Evolutionary conservation across 257 asterid genomes (phyloP), one percentile per base, ranked within the genome.

Genomic region (Solanum piurae): DNA sequence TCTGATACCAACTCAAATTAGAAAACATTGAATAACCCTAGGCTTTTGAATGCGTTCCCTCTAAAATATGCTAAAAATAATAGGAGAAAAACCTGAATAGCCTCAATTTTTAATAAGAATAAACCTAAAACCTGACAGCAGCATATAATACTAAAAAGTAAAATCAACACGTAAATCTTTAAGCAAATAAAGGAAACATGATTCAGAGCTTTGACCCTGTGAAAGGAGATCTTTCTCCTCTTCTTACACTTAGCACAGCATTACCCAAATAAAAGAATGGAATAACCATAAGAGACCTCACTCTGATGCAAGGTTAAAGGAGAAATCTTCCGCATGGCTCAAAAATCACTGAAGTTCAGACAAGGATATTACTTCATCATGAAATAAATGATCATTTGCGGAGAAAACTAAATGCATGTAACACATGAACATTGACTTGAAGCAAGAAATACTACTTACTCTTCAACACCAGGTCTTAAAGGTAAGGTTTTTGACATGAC

Each of bases 391-490:
- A 71, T 82, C 13, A 60, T 52, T 87, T 20, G 79, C 31, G 58
- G 42, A 11, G 68, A 89, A 76, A 34, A 75, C 9, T 82, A 18
- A 87, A 82, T 38, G 75, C 6, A 84, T 23, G 87, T 18, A 33
- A 74, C n/a, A 79, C 83, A 83, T 72, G 66, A 64, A 29, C 73
- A 58, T 69, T 69, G 76, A 87, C 33, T 60, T 36, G 83, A 55
- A 69, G 66, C 23, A 76, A 80, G 77, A 89, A 86, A n/a, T 68
- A 88, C 14, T 83, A 92, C 98, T 93, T 93, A 97, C 99, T 92
- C 94, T 88, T 92, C 94, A 87, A 93, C 95, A 76, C 98, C 99
- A 87, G 98, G 98, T 90, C 98, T 95, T 92, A 97, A 90, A 11
- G 98, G 89, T 86, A 93, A 92, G 40, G 94, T 86, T 86, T 92